phyloP scores from a whole-genome alignment of 306 rosid genomes.

The Geum urbanum region DNA sequence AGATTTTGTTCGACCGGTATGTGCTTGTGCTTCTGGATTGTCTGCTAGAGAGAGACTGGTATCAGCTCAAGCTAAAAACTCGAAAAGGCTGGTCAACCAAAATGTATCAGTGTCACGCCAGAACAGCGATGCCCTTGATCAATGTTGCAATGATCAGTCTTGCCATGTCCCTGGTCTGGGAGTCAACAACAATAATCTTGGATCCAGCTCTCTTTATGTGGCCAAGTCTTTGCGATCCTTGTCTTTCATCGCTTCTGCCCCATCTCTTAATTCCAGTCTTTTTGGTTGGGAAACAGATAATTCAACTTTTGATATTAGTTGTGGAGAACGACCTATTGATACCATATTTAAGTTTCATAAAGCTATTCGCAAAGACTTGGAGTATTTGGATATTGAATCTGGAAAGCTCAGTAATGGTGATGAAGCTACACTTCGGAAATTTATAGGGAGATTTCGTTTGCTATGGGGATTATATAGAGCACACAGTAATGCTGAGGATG shows the following conservation, averaged over 20 bases:
- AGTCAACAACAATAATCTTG: constrained; percentile 78
- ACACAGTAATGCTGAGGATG: constrained; percentile 99
- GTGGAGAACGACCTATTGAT: constrained; percentile 92
- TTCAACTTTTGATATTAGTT: constrained; percentile 52
- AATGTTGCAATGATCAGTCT: constrained; percentile 57
- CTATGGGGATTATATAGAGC: constrained; percentile 99
- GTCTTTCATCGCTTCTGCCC: constrained; percentile 78
- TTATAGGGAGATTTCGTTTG: constrained; percentile 90
- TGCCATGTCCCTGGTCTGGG: constrained; percentile 96
- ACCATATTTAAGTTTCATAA: constrained; percentile 96
- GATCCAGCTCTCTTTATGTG: constrained; percentile 65
- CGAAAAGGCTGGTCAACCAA: constrained; percentile 54
- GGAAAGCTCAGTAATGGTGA: constrained; percentile 90
- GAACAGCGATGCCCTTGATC: constrained; percentile 38
- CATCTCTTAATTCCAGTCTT: constrained; percentile 92
- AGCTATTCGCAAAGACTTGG: constrained; percentile 97
- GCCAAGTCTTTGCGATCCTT: constrained; percentile 82
- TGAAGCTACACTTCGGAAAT: constrained; percentile 67
- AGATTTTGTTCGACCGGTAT: constrained; percentile 41
- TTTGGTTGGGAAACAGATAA: constrained; percentile 86
- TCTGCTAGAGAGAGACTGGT: constrained; percentile 48
- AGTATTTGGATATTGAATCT: constrained; percentile 94
- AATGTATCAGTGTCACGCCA: constrained; percentile 39
- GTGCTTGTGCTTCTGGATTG: constrained; percentile 51
- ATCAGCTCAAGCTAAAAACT: constrained; percentile 44